A percentile compares a stretch with the other conserved stretches of the same genome.
Conservation (phyloP, 805 yeast species). For the Teunomyces pallodes region DNA sequence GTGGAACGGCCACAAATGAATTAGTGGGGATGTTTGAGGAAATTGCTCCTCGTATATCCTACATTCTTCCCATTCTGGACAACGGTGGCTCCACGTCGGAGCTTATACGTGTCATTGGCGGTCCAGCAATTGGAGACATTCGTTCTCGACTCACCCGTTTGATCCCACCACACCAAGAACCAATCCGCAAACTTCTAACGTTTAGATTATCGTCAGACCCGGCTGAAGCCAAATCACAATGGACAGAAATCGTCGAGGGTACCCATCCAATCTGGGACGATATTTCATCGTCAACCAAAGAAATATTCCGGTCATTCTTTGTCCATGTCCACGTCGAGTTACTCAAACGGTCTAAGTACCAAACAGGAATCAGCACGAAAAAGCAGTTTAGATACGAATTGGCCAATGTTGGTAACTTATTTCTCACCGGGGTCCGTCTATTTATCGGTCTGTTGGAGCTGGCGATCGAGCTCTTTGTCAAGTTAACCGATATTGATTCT, state of each 20-base stretch:
- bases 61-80: constrained; percentile 81
- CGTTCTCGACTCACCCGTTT: constrained; percentile 76
- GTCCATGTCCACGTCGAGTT: constrained; percentile 78
- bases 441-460: constrained; percentile 84
- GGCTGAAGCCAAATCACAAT: constrained; percentile 58
- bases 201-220: constrained; percentile 51
- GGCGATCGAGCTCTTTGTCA: constrained; percentile 71
- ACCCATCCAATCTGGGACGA: constrained; percentile 65
- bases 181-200: constrained; percentile 33
- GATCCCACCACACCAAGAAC: constrained; percentile 50
- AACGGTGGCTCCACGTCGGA: constrained; percentile 96
- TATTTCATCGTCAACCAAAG: constrained; percentile 60
- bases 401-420: constrained; percentile 84
- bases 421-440: constrained; percentile 76
- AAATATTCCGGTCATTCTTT: constrained; percentile 71
- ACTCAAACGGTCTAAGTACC: constrained; percentile 59
- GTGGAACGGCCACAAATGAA: constrained; percentile 87
- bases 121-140: constrained; percentile 94
- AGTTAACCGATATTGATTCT: constrained; percentile 59
- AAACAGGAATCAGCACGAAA: constrained; percentile 18
- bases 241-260: constrained; percentile 81
- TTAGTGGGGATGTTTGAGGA: constrained; percentile 57
- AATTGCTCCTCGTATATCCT: constrained; percentile 49
- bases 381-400: constrained; percentile 67
- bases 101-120: constrained; percentile 79